phyloP scores from a whole-genome alignment of 192 early-diverging fungal species.

The Ambispora gerdemannii region DNA sequence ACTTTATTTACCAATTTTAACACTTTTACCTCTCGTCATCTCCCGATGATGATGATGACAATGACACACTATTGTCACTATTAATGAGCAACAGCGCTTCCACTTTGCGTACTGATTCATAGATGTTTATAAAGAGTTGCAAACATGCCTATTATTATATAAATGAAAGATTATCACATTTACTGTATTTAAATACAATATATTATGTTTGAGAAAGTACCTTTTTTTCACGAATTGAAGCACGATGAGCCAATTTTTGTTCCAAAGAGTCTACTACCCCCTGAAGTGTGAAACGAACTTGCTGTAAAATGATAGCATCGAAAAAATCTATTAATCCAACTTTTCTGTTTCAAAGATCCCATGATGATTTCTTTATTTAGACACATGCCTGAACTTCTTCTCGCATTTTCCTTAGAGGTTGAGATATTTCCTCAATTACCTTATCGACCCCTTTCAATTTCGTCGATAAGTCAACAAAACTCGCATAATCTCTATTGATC shows the following conservation, averaged over 20 bases:
- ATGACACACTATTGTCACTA: conserved; percentile 24
- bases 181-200: no score
- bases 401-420: conserved; percentile 60
- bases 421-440: conserved; percentile 57
- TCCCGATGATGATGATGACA: conserved; percentile 19
- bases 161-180: no score
- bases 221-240: conserved; percentile 68
- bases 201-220: no score
- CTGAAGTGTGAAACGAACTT: conserved; percentile 48
- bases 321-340: neutral
- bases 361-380: neutral
- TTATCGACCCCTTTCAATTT: conserved; percentile 71
- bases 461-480: conserved; percentile 78
- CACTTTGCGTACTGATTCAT: conserved; percentile 74
- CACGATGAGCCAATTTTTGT: conserved; percentile 55
- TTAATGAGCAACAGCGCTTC: conserved; percentile 66
- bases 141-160: conserved; percentile 57
- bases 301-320: conserved; percentile 43
- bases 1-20: neutral
- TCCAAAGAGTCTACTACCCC: conserved; percentile 55
- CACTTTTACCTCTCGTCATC: conserved; percentile 33
- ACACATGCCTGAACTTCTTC: conserved; percentile 55
- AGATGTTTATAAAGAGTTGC: conserved; percentile 69
- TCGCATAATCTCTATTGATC: conserved; percentile 75
- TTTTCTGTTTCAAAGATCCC: neutral